Conservation (phyloP, 2,329 filamentous ascomycete genomes). For the Ophiostoma sp. region DNA sequence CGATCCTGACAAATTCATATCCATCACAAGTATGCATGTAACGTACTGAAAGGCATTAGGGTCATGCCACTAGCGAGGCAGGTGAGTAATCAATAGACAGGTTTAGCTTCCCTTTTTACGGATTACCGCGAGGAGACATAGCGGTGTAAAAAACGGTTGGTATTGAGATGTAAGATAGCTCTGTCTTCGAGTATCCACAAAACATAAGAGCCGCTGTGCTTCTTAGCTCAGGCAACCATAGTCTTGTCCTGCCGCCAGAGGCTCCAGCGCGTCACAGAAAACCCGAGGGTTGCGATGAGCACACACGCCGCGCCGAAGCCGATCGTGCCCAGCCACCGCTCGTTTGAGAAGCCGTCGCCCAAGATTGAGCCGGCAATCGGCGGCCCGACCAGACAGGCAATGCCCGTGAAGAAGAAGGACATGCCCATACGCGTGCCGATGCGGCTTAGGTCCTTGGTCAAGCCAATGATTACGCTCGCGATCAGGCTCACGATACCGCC, state of each 20-base stretch:
- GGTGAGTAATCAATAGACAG: neutral
- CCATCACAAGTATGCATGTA: slow-evolving; percentile 7
- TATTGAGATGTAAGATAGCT: neutral
- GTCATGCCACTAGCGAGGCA: neutral
- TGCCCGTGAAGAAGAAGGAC: slow-evolving; percentile 35
- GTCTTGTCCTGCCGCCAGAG: neutral
- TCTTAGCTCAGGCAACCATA: neutral
- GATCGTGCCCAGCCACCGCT: slow-evolving; percentile 33
- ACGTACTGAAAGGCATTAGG: neutral
- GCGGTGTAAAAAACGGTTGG: neutral
- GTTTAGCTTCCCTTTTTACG: neutral
- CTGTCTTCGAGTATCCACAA: too few relatives aligned
- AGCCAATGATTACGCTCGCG: slow-evolving; percentile 37
- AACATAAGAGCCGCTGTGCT: too few relatives aligned
- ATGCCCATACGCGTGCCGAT: slow-evolving; percentile 42
- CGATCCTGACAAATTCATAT: slow-evolving; percentile 15
- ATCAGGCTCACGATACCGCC: slow-evolving; percentile 40
- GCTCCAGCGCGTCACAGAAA: neutral
- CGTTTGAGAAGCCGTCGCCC: slow-evolving; percentile 28
- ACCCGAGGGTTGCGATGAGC: slow-evolving; percentile 22
- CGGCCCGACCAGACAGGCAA: slow-evolving; percentile 49
- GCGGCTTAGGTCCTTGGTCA: slow-evolving; percentile 36
- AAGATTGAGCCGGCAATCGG: slow-evolving; percentile 47
- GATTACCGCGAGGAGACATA: neutral
- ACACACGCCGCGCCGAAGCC: slow-evolving; percentile 33